phyloP scores from a whole-genome alignment of 176 grass and related monocot species.

The sorghum (Sorghum bicolor) region Sorghum_bicolor_NCBIv3 NC_012873.2:42682501-42683000 shows the following conservation, averaged over 20 bases:
- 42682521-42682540: too few species aligned
- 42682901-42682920: slow-evolving; percentile 70
- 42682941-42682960: slow-evolving; percentile 67
- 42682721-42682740: background rate
- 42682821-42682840: slow-evolving; percentile 1
- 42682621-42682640: too few species aligned
- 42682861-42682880: background rate
- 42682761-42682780: background rate
- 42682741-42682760: background rate
- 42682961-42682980: slow-evolving; percentile 66
- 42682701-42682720: background rate
- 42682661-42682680: background rate
- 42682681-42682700: background rate
- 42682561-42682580: too few species aligned
- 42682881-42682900: slow-evolving; percentile 31
- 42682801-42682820: background rate
- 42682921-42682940: slow-evolving; percentile 68
- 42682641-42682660: too few species aligned
- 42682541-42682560: too few species aligned
- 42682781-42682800: background rate
- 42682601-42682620: too few species aligned
- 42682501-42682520: too few species aligned
- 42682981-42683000: slow-evolving; percentile 73
- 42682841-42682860: slow-evolving; percentile 4
- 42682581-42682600: too few species aligned